phyloP scores from a whole-genome alignment of 1,139 yeast species.

The Keqinozyma sinolaborantium region DNA sequence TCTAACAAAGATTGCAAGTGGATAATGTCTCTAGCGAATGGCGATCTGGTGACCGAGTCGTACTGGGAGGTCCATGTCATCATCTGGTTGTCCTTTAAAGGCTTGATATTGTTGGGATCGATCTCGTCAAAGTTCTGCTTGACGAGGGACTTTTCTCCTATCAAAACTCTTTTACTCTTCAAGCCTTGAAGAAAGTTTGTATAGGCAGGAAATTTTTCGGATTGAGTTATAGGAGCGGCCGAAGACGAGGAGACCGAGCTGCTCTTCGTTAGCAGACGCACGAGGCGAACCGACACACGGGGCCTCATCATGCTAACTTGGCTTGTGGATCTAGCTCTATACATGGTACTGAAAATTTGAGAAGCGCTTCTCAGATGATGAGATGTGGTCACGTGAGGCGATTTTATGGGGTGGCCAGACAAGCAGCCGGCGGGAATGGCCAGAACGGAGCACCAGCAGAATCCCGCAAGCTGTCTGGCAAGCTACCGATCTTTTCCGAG shows the following conservation, averaged over 20 bases:
- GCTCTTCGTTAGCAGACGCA: not conserved
- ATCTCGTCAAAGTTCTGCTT: constrained; percentile 7
- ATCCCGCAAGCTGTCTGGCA: too few relatives aligned
- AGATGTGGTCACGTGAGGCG: too few relatives aligned
- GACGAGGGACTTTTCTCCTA: constrained; percentile 3
- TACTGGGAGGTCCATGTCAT: constrained; percentile 38
- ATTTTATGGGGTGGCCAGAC: too few relatives aligned
- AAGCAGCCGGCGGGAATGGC: too few relatives aligned
- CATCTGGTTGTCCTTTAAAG: constrained; percentile 11
- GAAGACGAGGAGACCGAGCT: not conserved
- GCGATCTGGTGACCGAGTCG: constrained; percentile 42
- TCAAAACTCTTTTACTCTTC: constrained; percentile 2
- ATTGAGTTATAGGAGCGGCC: constrained; percentile 1
- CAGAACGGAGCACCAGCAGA: too few relatives aligned
- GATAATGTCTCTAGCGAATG: constrained; percentile 54
- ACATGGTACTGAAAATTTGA: not conserved
- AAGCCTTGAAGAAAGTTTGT: constrained; percentile 12
- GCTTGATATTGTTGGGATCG: constrained; percentile 4
- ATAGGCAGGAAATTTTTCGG: constrained; percentile 10
- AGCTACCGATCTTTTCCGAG: too few relatives aligned
- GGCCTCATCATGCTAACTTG: not conserved
- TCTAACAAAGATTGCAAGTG: constrained; percentile 77
- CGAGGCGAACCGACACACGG: not conserved
- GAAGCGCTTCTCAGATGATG: not conserved
- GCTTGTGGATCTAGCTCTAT: not conserved